phyloP scores from a whole-genome alignment of 2,329 filamentous ascomycete genomes.

The Aspergillus ibericus region DNA sequence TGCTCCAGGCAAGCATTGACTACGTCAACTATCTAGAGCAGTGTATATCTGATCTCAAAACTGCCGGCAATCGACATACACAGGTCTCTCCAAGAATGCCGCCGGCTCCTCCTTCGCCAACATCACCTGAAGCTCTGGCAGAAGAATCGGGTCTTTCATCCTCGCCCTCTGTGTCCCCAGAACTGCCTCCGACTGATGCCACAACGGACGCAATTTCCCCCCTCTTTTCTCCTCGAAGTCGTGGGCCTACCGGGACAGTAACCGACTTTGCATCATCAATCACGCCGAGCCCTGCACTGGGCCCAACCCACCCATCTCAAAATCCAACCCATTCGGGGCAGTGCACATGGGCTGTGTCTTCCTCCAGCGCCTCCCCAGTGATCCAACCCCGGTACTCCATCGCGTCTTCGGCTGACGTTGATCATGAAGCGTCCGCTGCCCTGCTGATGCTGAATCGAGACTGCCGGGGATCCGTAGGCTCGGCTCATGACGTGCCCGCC shows the following conservation, averaged over 20 bases:
- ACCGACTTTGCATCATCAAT: constrained; percentile 33
- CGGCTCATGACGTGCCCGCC: constrained; percentile 26
- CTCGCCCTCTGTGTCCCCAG: constrained; percentile 40
- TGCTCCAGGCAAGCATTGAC: constrained; percentile 80
- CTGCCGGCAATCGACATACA: constrained; percentile 34
- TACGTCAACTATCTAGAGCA: constrained; percentile 93
- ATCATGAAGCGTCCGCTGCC: constrained; percentile 81
- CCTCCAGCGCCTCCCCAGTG: constrained; percentile 24
- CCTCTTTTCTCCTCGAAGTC: constrained; percentile 34
- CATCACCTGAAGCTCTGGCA: constrained; percentile 35
- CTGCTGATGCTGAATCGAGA: constrained; percentile 85
- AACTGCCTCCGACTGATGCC: constrained; percentile 25
- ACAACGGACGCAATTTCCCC: constrained; percentile 31
- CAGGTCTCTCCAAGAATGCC: constrained; percentile 17
- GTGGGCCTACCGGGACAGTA: constrained; percentile 22
- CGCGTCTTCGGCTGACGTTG: constrained; percentile 56
- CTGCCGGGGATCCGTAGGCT: constrained; percentile 55
- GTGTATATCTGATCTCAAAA: constrained; percentile 78
- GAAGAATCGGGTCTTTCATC: constrained; percentile 28
- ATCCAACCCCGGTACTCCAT: constrained; percentile 32
- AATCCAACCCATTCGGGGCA: constrained; percentile 23
- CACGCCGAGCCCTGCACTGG: constrained; percentile 39
- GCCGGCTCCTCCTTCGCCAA: constrained; percentile 35
- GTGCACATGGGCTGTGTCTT: constrained; percentile 26
- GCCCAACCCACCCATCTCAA: constrained; percentile 26